phyloP scores from a whole-genome alignment of 441 rosid species.

The Iberis amara region DNA sequence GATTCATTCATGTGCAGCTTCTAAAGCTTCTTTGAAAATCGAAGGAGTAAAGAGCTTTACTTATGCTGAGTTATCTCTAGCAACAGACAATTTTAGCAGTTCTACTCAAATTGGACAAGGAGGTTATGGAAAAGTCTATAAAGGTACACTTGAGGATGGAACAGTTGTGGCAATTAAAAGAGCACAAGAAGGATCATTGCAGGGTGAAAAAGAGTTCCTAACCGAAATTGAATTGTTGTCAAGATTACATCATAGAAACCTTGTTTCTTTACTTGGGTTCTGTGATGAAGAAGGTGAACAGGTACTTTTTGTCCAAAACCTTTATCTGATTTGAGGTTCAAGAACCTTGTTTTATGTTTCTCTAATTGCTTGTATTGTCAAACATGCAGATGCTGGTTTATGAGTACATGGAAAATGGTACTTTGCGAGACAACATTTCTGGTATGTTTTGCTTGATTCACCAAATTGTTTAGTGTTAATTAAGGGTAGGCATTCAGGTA shows the following conservation, averaged over 20 bases:
- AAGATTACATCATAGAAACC: conserved; percentile 90
- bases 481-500: too few relatives aligned
- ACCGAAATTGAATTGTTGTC: conserved; percentile 83
- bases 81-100: conserved; percentile 62
- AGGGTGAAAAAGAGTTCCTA: conserved; percentile 88
- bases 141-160: conserved; percentile 64
- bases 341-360: conserved; percentile 2
- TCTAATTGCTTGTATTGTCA: conserved; percentile 18
- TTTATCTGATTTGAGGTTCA: conserved; percentile 2
- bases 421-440: conserved; percentile 77
- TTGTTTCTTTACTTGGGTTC: conserved; percentile 79
- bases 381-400: conserved; percentile 79
- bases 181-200: conserved; percentile 85
- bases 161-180: conserved; percentile 78
- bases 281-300: conserved; percentile 96
- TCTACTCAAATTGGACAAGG: conserved; percentile 86
- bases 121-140: conserved; percentile 91
- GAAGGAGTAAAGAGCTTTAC: conserved; percentile 85
- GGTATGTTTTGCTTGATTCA: conserved; percentile 37
- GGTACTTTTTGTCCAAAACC: conserved; percentile 37
- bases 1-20: conserved; percentile 38
- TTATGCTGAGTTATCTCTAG: conserved; percentile 65
- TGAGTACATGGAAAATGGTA: conserved; percentile 86
- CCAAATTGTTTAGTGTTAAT: background rate
- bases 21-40: conserved; percentile 57